A percentile compares a stretch with the other conserved stretches of the same genome.
phyloP scores from a whole-genome alignment of 345 rosid species.

The Syzygium grande region DNA sequence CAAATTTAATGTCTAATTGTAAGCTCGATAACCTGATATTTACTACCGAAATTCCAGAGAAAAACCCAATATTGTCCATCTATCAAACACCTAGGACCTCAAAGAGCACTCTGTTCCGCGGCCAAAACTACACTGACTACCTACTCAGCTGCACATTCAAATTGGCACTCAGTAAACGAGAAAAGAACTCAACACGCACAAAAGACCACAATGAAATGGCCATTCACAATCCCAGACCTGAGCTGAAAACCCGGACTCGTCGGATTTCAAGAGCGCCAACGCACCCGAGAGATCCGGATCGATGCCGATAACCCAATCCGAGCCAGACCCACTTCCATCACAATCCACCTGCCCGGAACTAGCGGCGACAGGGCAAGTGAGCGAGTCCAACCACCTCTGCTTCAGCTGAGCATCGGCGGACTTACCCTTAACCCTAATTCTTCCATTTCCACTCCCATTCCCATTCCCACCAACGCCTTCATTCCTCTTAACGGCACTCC shows the following conservation, averaged over 20 bases:
- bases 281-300: slow-evolving; percentile 90
- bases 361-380: slow-evolving; percentile 1
- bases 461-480: neutral
- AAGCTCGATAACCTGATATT: neutral
- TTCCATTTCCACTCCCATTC: neutral
- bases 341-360: neutral
- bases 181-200: neutral
- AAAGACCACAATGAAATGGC: neutral
- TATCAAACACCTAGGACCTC: neutral
- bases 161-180: neutral
- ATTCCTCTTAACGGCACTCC: neutral
- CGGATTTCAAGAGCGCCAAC: slow-evolving; percentile 48
- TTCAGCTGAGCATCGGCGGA: slow-evolving; percentile 3
- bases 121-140: neutral
- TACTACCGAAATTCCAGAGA: neutral
- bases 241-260: slow-evolving; percentile 41
- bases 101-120: neutral
- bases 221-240: slow-evolving; percentile 26
- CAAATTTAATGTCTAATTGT: neutral
- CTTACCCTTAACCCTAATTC: slow-evolving; percentile 8
- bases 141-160: neutral
- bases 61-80: neutral
- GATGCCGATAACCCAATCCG: slow-evolving; percentile 59
- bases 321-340: slow-evolving; percentile 17
- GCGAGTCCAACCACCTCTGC: slow-evolving; percentile 12